Evolutionary conservation across 1,139 yeast species (phyloP), one percentile per base, ranked within the genome.

Genomic region (Geotrichum histeridarum): DNA sequence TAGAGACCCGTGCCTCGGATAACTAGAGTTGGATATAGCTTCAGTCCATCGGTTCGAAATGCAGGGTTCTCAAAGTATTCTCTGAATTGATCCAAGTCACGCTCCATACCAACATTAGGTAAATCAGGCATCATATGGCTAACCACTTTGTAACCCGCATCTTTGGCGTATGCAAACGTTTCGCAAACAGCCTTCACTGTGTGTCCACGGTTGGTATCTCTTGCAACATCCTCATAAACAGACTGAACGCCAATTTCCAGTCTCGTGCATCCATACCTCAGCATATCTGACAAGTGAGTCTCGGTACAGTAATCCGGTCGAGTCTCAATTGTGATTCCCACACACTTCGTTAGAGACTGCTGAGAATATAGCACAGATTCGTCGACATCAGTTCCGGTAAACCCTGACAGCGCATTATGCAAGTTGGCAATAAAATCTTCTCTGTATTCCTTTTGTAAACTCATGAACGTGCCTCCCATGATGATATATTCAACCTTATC

Each of bases 91-190:
- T 90, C 96, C 62, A 93, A 75, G 70, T 93, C 99, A 70, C 99
- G 81, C 73, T 93, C 99, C 96, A 91, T 88, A 14, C 99, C 99
- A 54, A 93, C 97, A 66, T 93, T 93, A 17, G 99, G 99, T 64
- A 93, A 77, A 76, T 93, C 99, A 17, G 99, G 99, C 99, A 93
- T 93, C 99, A 93, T 93, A 73, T 93, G 99, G 61, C 95, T 84
- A 33, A 93, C 99, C 53, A 93, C 95, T 71, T 93, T 93, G 73
- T 91, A 93, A 6, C 99, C 99, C 0, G 99, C 95, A 71, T 93
- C 99, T 69, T 93, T 93, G 27, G 99, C 96, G 47, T 87, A 82
- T 0, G 90, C 90, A 74, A 93, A 93, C 0, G 99, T 93, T 67
- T 93, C 95, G 71, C 96, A 88, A 1, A 93, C 99, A 1, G 99